Evolutionary conservation across 345 rosid genomes (phyloP), one percentile per base, ranked within the genome.

Genomic region (Trapa bicornis): DNA sequence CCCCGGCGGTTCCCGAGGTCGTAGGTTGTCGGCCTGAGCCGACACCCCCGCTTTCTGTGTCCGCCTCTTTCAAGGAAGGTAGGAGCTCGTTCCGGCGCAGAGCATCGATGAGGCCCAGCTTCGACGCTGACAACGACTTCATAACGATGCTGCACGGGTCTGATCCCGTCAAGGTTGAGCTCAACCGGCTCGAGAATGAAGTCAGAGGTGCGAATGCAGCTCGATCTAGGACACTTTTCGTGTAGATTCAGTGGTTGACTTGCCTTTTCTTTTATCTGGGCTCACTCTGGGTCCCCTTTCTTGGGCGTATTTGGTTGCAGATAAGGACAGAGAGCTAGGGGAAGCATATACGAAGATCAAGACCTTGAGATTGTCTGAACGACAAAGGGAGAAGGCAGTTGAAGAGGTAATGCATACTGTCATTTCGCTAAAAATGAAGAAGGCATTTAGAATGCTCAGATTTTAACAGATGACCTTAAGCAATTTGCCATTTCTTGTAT

Each of bases 151-250:
- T 93, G 71, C 98, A 88, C 76, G 97, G 98, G 66, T 93, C 98
- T 80, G 95, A 93, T 93, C 98, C 96, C 78, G 95, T 93, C 16
- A 93, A 87, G 80, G 75, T 93, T 63, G 98, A 93, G 87, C 84
- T 93, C 61, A 93, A 91, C 79, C 94, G 98, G 65, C 84, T 90
- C 29, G 96, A 93, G 85, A 93, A 91, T 74, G 98, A 93, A 79
- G 86, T 93, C 72, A 86, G 92, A 93, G 98, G 98, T 93, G 72
- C 61, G 76, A 82, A 82, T 82, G 80, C 74, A 76, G 73, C 72
- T 88, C 82, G 89, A 92, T 93, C 96, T 85, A 75, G 68, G 76
- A 67, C 29, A 29, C 70, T 82, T 77, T 67, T 22, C 71, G 43
- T 45, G 71, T 76, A 39, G 75, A 62, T 70, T 81, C 4, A 17